Percentiles rank a stretch among this genome's conserved stretches.
Evolutionary conservation across 768 basidiomycete genomes (phyloP).

Genomic region (Psilocybe azurescens): DNA sequence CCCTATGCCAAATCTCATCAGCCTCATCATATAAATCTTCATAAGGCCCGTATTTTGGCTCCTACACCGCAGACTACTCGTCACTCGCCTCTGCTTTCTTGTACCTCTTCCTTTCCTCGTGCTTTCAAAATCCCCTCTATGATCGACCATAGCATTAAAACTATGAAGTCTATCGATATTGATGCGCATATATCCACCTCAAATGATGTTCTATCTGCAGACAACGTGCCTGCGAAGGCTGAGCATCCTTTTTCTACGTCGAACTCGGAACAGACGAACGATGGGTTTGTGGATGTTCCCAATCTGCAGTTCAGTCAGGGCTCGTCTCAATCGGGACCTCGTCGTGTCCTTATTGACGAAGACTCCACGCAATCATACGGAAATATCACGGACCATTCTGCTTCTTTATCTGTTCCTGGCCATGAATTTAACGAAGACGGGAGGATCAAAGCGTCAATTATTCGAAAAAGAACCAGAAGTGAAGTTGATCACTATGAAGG

Average conservation of each 20-base stretch:
- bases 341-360: conserved; percentile 12
- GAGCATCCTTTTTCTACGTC: not conserved
- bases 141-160: conserved; percentile 6
- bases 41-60: conserved; percentile 19
- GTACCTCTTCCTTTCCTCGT: conserved; percentile 14
- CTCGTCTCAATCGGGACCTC: conserved; percentile 8
- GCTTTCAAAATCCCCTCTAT: conserved; percentile 25
- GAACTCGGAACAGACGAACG: not conserved
- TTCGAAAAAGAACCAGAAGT: conserved; percentile 17
- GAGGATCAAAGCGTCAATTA: conserved; percentile 10
- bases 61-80: conserved; percentile 30
- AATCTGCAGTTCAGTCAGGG: not conserved
- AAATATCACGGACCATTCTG: not conserved
- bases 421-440: conserved; percentile 23
- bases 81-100: conserved; percentile 24
- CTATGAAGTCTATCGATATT: conserved; percentile 14
- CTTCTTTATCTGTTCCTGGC: not conserved
- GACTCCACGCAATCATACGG: not conserved
- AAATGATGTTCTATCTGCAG: not conserved
- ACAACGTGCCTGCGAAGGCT: conserved; percentile 3
- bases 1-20: conserved; percentile 21
- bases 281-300: not conserved
- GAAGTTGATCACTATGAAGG: conserved; percentile 19
- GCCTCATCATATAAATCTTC: not conserved
- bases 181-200: conserved; percentile 35